Evolutionary conservation across 345 rosid species (phyloP).

Genomic region (Lepidium aucheri): DNA sequence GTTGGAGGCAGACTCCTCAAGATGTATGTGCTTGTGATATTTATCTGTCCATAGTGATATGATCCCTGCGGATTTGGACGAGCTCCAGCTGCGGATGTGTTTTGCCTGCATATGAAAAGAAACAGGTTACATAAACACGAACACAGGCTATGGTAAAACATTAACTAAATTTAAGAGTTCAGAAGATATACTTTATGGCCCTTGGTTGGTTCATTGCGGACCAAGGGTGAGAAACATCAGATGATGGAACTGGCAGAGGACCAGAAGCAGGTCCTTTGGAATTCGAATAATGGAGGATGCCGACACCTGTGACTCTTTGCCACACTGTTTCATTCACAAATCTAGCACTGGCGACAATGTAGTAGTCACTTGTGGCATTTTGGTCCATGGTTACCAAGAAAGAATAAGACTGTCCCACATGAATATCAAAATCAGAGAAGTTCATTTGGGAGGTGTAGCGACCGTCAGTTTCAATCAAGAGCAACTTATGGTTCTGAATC

Average conservation of each 20-base stretch:
- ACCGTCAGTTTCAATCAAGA: conserved; percentile 84
- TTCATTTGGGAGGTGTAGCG: conserved; percentile 62
- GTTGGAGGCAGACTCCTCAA: conserved; percentile 63
- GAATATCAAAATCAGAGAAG: conserved; percentile 69
- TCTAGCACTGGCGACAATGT: conserved; percentile 93
- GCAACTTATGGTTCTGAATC: conserved; percentile 87
- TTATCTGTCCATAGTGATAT: conserved; percentile 77
- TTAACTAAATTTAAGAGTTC: background rate
- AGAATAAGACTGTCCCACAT: conserved; percentile 91
- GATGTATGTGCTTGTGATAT: conserved; percentile 58
- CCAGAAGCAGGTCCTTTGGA: conserved; percentile 81
- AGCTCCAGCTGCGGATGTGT: conserved; percentile 82
- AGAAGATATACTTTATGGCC: conserved; percentile 55
- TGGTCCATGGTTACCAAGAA: conserved; percentile 95
- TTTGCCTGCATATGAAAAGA: conserved; percentile 46
- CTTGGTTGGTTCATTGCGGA: conserved; percentile 81
- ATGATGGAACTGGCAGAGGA: conserved; percentile 66
- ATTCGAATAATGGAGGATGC: conserved; percentile 79
- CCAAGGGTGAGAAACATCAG: conserved; percentile 72
- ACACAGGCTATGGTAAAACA: background rate
- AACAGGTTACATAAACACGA: background rate
- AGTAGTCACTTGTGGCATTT: conserved; percentile 77
- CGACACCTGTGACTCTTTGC: conserved; percentile 95
- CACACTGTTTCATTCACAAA: conserved; percentile 83
- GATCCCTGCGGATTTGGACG: conserved; percentile 98